A percentile compares a stretch with the other conserved stretches of the same genome.
Conservation (phyloP, 352 stramenopile genomes). For the Aphanomyces stellatus region DNA sequence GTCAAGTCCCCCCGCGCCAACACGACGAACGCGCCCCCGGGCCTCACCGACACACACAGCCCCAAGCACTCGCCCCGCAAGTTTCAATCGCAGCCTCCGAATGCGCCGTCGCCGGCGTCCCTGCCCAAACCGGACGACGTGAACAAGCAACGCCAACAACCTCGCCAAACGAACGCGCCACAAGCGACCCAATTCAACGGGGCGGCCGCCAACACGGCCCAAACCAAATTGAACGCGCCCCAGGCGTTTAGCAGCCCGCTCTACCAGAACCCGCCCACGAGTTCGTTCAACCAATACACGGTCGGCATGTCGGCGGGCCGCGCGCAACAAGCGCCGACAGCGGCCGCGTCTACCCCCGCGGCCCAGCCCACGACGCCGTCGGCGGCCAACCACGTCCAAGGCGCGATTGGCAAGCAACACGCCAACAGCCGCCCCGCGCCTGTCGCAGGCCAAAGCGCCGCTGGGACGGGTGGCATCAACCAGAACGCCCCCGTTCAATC, state of each 20-base stretch:
- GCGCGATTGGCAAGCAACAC: slow-evolving; percentile 14
- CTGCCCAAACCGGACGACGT: slow-evolving; percentile 81
- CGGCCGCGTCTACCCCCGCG: not conserved
- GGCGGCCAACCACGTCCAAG: not conserved
- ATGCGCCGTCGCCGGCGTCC: slow-evolving; percentile 72
- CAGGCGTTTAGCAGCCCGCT: slow-evolving; percentile 47
- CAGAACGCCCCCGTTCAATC: slow-evolving; percentile 22
- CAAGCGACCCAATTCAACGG: not conserved
- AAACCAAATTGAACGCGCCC: slow-evolving; percentile 53
- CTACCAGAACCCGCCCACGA: slow-evolving; percentile 71
- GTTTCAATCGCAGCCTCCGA: slow-evolving; percentile 39
- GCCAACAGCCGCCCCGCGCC: not conserved
- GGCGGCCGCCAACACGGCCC: not conserved
- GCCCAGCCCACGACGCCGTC: not conserved
- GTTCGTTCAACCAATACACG: slow-evolving; percentile 75
- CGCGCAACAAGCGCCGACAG: not conserved
- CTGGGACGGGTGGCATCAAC: slow-evolving; percentile 29
- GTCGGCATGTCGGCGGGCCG: slow-evolving; percentile 62
- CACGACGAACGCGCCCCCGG: slow-evolving; percentile 52
- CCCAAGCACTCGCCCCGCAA: slow-evolving; percentile 24
- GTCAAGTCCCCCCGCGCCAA: slow-evolving; percentile 22
- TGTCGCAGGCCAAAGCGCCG: slow-evolving; percentile 17
- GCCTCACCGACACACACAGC: slow-evolving; percentile 40
- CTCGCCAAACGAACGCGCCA: not conserved
- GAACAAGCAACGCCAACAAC: slow-evolving; percentile 29